Conservation (phyloP, 345 rosid genomes). For the Raphanus raphanistrum region DNA sequence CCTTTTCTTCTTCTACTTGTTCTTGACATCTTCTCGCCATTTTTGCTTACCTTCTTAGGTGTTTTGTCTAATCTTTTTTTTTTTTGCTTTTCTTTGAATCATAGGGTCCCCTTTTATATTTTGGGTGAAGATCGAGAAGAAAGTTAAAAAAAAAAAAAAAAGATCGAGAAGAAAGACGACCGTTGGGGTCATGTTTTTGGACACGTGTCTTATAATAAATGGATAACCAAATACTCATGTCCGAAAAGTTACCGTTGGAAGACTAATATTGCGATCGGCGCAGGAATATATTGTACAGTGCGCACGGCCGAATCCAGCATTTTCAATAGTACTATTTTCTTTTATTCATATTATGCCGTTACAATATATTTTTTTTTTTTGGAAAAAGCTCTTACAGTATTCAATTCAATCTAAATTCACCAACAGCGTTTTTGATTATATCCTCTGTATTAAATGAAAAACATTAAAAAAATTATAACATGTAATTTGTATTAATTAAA, state of each 20-base stretch:
- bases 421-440: background rate
- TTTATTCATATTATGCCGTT: slow-evolving; percentile 11
- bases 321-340: background rate
- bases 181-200: slow-evolving; percentile 20
- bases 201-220: slow-evolving; percentile 6
- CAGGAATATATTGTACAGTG: slow-evolving; percentile 3
- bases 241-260: slow-evolving; percentile 38
- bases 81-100: background rate
- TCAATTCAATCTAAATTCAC: background rate
- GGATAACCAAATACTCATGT: background rate
- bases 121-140: slow-evolving; percentile 9
- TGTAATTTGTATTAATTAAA: too few relatives aligned
- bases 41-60: background rate
- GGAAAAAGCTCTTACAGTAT: background rate
- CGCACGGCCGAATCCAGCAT: slow-evolving; percentile 22
- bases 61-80: background rate
- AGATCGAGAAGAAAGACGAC: slow-evolving; percentile 29
- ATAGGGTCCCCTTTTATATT: slow-evolving; percentile 5
- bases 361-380: background rate
- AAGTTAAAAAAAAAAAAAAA: too few relatives aligned
- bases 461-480: too few relatives aligned
- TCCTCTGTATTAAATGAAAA: too few relatives aligned
- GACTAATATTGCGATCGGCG: slow-evolving; percentile 18
- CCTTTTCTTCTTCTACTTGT: slow-evolving; percentile 48
- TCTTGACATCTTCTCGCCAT: slow-evolving; percentile 16